These are phyloP conservation scores for Podospora sp. DNA, from an alignment of 495 filamentous ascomycete genomes.

Conservation along the genomic window DNA sequence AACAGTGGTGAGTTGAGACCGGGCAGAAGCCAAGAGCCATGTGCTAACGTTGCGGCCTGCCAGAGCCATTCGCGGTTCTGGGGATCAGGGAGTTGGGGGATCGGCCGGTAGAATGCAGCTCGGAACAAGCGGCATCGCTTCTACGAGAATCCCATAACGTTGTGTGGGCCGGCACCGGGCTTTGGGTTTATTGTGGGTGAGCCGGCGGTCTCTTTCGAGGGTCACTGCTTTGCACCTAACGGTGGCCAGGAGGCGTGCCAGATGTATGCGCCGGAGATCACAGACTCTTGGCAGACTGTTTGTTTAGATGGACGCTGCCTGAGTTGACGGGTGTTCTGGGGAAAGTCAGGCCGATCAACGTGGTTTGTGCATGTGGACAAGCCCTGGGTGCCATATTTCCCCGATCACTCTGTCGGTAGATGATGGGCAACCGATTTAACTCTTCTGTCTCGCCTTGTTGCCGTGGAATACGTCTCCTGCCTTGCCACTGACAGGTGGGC, in stretches of 20 bases:
- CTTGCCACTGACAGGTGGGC: background rate
- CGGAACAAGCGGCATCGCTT: constrained; percentile 3
- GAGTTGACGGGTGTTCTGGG: background rate
- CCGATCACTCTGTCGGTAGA: background rate
- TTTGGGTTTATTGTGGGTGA: background rate
- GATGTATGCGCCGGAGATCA: background rate
- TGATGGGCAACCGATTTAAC: background rate
- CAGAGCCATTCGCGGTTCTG: background rate
- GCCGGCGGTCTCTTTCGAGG: background rate
- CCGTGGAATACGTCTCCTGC: background rate
- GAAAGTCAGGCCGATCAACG: background rate
- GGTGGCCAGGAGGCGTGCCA: background rate
- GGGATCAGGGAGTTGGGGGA: background rate
- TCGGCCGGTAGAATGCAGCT: background rate
- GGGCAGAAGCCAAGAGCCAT: background rate
- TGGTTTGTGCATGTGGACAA: background rate
- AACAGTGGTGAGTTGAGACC: background rate
- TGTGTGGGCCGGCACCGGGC: no score
- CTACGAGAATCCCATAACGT: background rate
- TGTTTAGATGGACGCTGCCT: background rate
- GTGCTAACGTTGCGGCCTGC: background rate
- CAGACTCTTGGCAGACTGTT: background rate
- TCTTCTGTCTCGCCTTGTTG: background rate
- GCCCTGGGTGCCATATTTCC: background rate
- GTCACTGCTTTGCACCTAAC: background rate